Base-by-base conservation (phyloP, 805 yeast genomes). In the Candida hungchunana region DNA sequence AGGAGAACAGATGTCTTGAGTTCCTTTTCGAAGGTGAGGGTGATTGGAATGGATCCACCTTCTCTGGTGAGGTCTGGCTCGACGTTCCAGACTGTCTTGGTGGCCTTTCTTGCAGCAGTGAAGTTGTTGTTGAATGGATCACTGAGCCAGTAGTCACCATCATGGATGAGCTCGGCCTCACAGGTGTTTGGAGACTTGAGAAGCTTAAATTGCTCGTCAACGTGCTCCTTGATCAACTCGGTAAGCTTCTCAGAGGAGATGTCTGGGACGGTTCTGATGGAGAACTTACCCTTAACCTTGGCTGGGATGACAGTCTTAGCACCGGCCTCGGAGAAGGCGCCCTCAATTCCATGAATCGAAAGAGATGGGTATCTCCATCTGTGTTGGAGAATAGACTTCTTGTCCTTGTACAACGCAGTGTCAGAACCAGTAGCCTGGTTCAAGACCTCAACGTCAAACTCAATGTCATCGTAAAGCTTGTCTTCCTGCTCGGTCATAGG, bases 271-370 rank as follows among this genome's bases (percentile, higher is more conserved):
- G 98, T 93, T 71, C 99, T 79, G 55, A 93, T 89, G 23, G 96
- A 85, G 61, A 93, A 93, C 68, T 93, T 93, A 55, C 99, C 99
- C 35, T 69, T 63, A 22, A 93, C 97, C 59, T 81, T 82, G 32
- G 96, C 85, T 23, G 99, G 99, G 48, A 93, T 93, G 34, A 93
- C 99, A 22, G 99, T 93, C 71, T 93, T 93, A 40, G 97, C 99
- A 47, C 99, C 99, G 31, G 83, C 74, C 29, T 84, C 90, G 31
- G 82, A 80, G 63, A 93, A 93, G 6, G 97, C 99, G 46, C 98
- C 98, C 66, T 93, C 98, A 37, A 93, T 75, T 50, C 99, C 99
- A 64, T 93, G 99, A 48, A 93, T 63, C 3, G 97, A 89, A 53
- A 93, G 71, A 7, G 97, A 87, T 38, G 99, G 99, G 66, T 72